Evolutionary conservation across 352 stramenopile species (phyloP), one percentile per base, ranked within the genome.

Genomic region (Globisporangium heterothallicum): DNA sequence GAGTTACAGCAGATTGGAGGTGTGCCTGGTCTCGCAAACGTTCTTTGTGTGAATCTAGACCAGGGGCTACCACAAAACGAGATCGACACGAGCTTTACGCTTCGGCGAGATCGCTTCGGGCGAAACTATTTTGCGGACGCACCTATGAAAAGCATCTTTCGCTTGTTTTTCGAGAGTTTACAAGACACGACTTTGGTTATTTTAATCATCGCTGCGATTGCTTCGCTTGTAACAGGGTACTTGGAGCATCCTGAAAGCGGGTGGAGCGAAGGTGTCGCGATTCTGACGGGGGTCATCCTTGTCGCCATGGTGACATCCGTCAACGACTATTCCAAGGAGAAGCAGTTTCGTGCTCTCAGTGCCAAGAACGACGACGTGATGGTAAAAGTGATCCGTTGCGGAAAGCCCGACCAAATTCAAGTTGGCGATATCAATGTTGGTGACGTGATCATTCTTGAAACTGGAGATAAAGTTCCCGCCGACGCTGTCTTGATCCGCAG

Each of bases 301-400:
- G 96, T 98, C 6, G 92, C 95, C 7, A 59, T 98, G 7, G 91
- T 99, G 9, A 98, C 93, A 0, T 93, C 96, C 0, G 75, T 92
- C 12, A 98, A 98, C 63, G 95, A 99, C 59, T 98, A 99, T 74
- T 92, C 75, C n/a, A 97, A 96, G 50, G 85, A 97, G 57, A 85
- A 93, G 47, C 88, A 97, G 53, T 97, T 97, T 52, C 82, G 78
- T 12, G 76, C 74, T 0, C 59, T 93, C 8, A 96, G 84, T 41
- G 84, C 78, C 9, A 86, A 92, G 59, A 95, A 96, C 59, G 87
- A 96, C 46, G 82, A 97, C 45, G 81, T 95, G 2, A 61, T 78
- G 14, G 81, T 96, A 34, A 92, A 84, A 52, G 76, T 98, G 3
- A 62, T 91, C 14, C 72, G 79, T 9, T 67, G 68, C 12, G 76